phyloP scores from a whole-genome alignment of 2,329 filamentous ascomycete species.

The Fusarium armeniacum region DNA sequence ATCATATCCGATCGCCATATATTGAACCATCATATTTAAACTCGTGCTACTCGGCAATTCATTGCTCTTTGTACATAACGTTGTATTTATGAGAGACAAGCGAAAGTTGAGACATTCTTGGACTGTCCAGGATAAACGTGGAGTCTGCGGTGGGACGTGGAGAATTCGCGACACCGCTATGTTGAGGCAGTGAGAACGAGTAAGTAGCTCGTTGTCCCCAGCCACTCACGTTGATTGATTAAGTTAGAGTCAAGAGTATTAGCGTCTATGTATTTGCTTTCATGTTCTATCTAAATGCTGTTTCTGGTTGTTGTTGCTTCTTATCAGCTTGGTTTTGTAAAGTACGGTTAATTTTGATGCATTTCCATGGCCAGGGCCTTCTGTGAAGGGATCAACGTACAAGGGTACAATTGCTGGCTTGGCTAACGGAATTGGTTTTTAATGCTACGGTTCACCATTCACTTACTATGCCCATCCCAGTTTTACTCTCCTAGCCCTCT shows the following conservation, averaged over 20 bases:
- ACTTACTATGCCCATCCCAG: slow-evolving; percentile 31
- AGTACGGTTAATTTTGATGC: slow-evolving; percentile 18
- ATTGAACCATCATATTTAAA: background rate
- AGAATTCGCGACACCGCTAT: slow-evolving; percentile 38
- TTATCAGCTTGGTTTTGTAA: slow-evolving; percentile 15
- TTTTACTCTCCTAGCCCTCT: slow-evolving; percentile 3
- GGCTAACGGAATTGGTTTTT: slow-evolving; percentile 37
- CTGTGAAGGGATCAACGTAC: slow-evolving; percentile 27
- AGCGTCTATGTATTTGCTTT: slow-evolving; percentile 19
- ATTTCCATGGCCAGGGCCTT: slow-evolving; percentile 35
- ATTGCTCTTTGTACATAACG: background rate
- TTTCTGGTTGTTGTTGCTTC: slow-evolving; percentile 7
- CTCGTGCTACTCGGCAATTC: background rate
- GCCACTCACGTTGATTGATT: slow-evolving; percentile 1
- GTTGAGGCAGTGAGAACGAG: slow-evolving; percentile 21
- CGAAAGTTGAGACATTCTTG: slow-evolving; percentile 23
- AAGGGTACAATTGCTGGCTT: slow-evolving; percentile 9
- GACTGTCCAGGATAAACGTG: slow-evolving; percentile 39
- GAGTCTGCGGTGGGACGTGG: slow-evolving; percentile 45
- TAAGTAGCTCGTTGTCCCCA: slow-evolving; percentile 7
- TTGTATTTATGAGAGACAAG: background rate
- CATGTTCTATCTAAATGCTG: slow-evolving; percentile 3
- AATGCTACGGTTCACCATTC: slow-evolving; percentile 31
- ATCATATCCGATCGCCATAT: background rate
- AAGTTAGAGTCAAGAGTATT: background rate